Conservation (phyloP, 352 stramenopile genomes). For the Globisporangium splendens region DNA sequence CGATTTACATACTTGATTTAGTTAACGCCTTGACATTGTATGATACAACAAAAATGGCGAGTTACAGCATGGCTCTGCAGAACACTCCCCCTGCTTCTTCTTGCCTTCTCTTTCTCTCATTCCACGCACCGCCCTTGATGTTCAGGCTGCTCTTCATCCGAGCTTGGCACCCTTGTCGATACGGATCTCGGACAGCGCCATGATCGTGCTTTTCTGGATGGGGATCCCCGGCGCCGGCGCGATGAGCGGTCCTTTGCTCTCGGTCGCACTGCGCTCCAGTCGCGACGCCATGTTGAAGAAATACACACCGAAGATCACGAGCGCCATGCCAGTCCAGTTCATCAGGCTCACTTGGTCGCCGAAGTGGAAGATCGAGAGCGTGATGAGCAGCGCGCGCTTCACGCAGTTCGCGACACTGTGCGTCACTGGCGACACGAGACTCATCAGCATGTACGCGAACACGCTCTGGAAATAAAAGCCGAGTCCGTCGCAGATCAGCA, state of each 20-base stretch:
- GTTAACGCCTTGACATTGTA: conserved; percentile 6
- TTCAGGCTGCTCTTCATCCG: conserved; percentile 14
- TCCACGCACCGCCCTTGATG: no score
- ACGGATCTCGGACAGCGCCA: conserved; percentile 57
- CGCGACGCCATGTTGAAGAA: conserved; percentile 76
- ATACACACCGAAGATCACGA: conserved; percentile 89
- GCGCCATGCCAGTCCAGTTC: conserved; percentile 82
- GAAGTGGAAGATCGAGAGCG: conserved; percentile 89
- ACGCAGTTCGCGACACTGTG: conserved; percentile 90
- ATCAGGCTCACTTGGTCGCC: conserved; percentile 79
- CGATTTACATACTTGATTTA: background rate
- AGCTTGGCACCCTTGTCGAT: conserved; percentile 43
- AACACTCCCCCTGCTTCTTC: no score
- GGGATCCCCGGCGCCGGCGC: conserved; percentile 16
- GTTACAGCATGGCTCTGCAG: background rate
- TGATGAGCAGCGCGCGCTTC: conserved; percentile 88
- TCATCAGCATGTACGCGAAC: conserved; percentile 90
- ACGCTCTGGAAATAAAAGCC: conserved; percentile 90
- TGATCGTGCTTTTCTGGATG: conserved; percentile 54
- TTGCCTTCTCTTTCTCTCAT: no score
- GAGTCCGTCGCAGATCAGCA: conserved; percentile 67
- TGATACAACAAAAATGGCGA: conserved; percentile 11
- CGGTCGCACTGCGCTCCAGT: conserved; percentile 40
- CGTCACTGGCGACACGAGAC: conserved; percentile 86
- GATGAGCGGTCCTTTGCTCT: conserved; percentile 26